These are phyloP conservation scores for Solanum piurae DNA, from an alignment of 257 asterid species.

Conservation along the genomic window DNA sequence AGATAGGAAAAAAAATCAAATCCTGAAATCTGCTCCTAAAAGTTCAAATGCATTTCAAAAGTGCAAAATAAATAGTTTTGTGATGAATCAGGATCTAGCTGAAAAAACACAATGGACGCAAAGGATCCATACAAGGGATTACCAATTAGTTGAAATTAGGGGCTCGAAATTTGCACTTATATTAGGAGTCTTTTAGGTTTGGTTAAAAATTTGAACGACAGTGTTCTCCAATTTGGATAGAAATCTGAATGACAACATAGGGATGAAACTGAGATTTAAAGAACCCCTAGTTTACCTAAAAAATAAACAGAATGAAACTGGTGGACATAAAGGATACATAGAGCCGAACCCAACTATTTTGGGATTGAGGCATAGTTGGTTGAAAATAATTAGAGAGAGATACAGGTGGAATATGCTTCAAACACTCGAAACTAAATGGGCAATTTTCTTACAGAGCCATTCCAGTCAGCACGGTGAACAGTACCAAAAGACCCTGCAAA, in stretches of 20 bases:
- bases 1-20: neutral
- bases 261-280: neutral
- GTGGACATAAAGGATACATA: neutral
- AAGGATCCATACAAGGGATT: neutral
- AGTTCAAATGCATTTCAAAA: neutral
- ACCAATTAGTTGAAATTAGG: neutral
- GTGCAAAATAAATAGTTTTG: neutral
- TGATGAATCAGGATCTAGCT: neutral
- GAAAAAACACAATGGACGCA: neutral
- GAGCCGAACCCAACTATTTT: neutral
- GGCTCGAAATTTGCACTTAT: neutral
- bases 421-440: slow-evolving; percentile 6
- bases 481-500: slow-evolving; percentile 91
- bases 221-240: neutral
- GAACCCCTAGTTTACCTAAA: neutral
- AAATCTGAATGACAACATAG: neutral
- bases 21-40: neutral
- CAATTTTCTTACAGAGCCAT: slow-evolving; percentile 73
- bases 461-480: slow-evolving; percentile 98
- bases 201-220: neutral
- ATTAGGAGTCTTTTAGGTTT: neutral
- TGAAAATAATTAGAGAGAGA: neutral
- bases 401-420: neutral
- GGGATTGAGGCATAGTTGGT: neutral
- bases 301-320: neutral